A percentile compares a stretch with the other conserved stretches of the same genome.
phyloP scores from a whole-genome alignment of 108 stramenopile species.

The Skeletonema grethae region DNA sequence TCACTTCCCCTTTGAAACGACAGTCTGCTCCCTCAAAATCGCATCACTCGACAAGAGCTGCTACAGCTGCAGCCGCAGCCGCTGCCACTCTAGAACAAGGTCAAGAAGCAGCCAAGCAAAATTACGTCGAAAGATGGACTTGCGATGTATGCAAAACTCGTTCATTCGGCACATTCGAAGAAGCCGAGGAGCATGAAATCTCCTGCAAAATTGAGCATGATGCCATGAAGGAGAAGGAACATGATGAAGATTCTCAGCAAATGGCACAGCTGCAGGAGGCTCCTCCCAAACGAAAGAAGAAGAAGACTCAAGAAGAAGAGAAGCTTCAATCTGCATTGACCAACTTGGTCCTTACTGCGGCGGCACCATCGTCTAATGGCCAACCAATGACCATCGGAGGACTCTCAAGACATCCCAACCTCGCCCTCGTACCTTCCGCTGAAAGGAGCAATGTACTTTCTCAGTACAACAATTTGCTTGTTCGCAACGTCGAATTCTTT shows the following conservation, averaged over 20 bases:
- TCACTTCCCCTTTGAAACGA: not conserved
- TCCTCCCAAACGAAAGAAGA: conserved; percentile 1
- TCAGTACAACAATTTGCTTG: conserved; percentile 55
- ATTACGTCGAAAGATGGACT: conserved; percentile 22
- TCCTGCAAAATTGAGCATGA: conserved; percentile 22
- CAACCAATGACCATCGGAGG: not conserved
- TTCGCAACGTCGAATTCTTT: conserved; percentile 50
- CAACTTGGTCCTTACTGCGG: not conserved
- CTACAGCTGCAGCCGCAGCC: not conserved
- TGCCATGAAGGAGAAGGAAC: conserved; percentile 5
- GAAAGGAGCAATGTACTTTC: conserved; percentile 24
- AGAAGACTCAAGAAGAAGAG: conserved; percentile 7
- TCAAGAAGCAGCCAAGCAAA: not conserved
- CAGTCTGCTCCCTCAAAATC: not conserved
- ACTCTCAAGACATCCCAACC: conserved; percentile 9
- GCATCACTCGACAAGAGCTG: not conserved
- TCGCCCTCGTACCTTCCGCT: conserved; percentile 29
- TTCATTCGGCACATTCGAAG: conserved; percentile 38
- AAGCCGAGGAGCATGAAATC: conserved; percentile 30
- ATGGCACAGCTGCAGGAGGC: not conserved
- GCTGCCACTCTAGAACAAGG: not conserved
- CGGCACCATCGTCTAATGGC: not conserved
- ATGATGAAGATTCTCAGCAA: conserved; percentile 10
- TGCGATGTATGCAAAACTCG: conserved; percentile 32
- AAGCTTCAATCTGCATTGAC: conserved; percentile 1